Conservation (phyloP, 2,329 filamentous ascomycete genomes). For the Trichoderma sp. region DNA sequence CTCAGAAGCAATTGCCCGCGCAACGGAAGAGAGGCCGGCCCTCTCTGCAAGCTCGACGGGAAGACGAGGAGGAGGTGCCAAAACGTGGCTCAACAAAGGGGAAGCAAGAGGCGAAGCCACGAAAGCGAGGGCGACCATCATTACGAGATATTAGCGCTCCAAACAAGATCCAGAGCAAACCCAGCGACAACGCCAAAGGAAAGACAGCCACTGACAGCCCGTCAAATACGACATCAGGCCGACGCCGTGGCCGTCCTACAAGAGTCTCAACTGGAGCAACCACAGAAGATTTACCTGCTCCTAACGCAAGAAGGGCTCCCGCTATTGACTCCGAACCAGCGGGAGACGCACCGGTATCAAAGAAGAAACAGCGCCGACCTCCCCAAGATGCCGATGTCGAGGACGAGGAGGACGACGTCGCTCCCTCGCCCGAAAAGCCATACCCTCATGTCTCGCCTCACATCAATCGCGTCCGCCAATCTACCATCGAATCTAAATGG, state of each 20-base stretch:
- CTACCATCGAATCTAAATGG: slow-evolving; percentile 68
- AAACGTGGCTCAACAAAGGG: background rate
- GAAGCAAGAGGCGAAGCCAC: slow-evolving; percentile 2
- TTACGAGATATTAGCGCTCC: slow-evolving; percentile 6
- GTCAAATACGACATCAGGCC: background rate
- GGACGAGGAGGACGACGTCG: slow-evolving; percentile 23
- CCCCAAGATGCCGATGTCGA: slow-evolving; percentile 21
- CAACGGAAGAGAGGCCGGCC: slow-evolving; percentile 23
- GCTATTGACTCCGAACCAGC: background rate
- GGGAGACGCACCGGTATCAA: background rate
- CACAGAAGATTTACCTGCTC: background rate
- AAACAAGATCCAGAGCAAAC: background rate
- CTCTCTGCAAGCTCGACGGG: slow-evolving; percentile 21
- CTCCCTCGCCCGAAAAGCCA: slow-evolving; percentile 32
- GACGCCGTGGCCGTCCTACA: slow-evolving; percentile 6
- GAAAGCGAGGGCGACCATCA: slow-evolving; percentile 27
- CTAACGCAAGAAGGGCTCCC: background rate
- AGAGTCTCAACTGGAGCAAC: background rate
- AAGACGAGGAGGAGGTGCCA: background rate
- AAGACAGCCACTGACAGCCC: background rate
- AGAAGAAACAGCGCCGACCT: slow-evolving; percentile 22
- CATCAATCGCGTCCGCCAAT: slow-evolving; percentile 55
- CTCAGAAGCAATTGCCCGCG: slow-evolving; percentile 14
- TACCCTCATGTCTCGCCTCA: slow-evolving; percentile 53
- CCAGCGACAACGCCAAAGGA: background rate